phyloP scores from a whole-genome alignment of 2,329 filamentous ascomycete genomes.

The Cladorrhinum sp. region DNA sequence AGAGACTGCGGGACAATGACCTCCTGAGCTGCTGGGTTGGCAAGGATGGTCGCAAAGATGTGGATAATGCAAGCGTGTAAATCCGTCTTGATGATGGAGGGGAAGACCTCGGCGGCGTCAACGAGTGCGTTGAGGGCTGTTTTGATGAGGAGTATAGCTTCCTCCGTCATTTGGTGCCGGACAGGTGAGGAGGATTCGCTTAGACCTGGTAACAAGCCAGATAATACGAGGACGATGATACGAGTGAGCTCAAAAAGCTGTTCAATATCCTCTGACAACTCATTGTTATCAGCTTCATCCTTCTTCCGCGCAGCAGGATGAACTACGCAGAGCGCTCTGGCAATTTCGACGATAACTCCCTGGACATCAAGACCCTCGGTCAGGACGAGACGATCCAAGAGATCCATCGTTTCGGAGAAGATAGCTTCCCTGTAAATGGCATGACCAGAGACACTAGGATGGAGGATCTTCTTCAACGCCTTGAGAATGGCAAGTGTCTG shows the following conservation, averaged over 20 bases:
- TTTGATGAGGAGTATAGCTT: conserved; percentile 76
- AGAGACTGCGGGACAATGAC: conserved; percentile 86
- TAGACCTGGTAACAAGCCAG: conserved; percentile 81
- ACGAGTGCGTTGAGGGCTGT: conserved; percentile 84
- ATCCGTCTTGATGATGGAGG: conserved; percentile 92
- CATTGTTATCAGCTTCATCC: conserved; percentile 64
- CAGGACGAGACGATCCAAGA: conserved; percentile 85
- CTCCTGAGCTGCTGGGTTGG: conserved; percentile 81
- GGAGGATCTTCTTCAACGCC: conserved; percentile 90
- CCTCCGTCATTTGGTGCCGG: conserved; percentile 79
- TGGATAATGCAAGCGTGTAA: conserved; percentile 95
- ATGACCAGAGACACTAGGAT: conserved; percentile 91
- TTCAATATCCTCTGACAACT: conserved; percentile 94
- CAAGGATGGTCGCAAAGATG: conserved; percentile 90
- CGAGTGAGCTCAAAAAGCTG: conserved; percentile 95
- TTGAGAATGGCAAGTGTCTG: conserved; percentile 81
- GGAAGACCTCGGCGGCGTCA: conserved; percentile 92
- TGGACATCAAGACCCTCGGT: conserved; percentile 90
- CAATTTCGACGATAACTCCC: conserved; percentile 89
- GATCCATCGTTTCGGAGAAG: conserved; percentile 95
- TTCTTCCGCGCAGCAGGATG: conserved; percentile 82
- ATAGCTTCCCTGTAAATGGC: conserved; percentile 95
- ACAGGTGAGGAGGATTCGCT: conserved; percentile 63
- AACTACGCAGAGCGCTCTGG: conserved; percentile 80
- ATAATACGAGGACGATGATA: conserved; percentile 90